phyloP scores from a whole-genome alignment of 2,329 filamentous ascomycete genomes.

The Beauveria sp. region DNA sequence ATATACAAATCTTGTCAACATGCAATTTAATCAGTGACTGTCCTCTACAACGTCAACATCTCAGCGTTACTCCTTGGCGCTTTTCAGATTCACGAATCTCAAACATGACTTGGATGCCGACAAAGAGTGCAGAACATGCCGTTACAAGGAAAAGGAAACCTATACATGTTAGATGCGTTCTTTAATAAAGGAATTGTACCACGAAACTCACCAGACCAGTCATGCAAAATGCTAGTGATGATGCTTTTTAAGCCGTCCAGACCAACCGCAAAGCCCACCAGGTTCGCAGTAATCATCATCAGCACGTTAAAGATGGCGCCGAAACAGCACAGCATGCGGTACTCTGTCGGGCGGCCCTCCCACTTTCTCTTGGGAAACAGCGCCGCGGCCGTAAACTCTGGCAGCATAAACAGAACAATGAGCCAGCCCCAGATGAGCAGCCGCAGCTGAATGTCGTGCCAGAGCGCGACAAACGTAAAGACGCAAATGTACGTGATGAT shows the following conservation, averaged over 20 bases:
- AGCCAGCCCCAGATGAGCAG: constrained; percentile 96
- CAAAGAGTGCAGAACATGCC: constrained; percentile 70
- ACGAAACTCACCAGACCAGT: constrained; percentile 53
- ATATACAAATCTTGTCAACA: background rate
- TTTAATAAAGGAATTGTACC: background rate
- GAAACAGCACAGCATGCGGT: constrained; percentile 71
- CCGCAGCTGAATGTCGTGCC: constrained; percentile 92
- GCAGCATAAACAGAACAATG: constrained; percentile 86
- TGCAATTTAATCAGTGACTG: background rate
- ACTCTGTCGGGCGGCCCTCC: constrained; percentile 60
- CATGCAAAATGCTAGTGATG: constrained; percentile 64
- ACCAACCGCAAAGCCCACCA: constrained; percentile 91
- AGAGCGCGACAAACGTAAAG: constrained; percentile 94
- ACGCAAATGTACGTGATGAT: constrained; percentile 73
- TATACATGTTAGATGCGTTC: constrained; percentile 15
- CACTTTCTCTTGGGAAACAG: constrained; percentile 70
- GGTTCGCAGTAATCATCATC: constrained; percentile 93
- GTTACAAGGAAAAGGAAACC: constrained; percentile 66
- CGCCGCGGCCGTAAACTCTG: constrained; percentile 66
- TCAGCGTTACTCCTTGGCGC: constrained; percentile 72
- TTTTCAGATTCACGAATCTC: constrained; percentile 82
- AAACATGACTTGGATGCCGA: constrained; percentile 91
- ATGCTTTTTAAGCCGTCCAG: constrained; percentile 78
- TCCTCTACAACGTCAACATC: constrained; percentile 52
- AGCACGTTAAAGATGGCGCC: constrained; percentile 79